A percentile compares a stretch with the other conserved stretches of the same genome.
phyloP scores from a whole-genome alignment of 2,329 filamentous ascomycete species.

The Colletotrichum shisoi region DNA sequence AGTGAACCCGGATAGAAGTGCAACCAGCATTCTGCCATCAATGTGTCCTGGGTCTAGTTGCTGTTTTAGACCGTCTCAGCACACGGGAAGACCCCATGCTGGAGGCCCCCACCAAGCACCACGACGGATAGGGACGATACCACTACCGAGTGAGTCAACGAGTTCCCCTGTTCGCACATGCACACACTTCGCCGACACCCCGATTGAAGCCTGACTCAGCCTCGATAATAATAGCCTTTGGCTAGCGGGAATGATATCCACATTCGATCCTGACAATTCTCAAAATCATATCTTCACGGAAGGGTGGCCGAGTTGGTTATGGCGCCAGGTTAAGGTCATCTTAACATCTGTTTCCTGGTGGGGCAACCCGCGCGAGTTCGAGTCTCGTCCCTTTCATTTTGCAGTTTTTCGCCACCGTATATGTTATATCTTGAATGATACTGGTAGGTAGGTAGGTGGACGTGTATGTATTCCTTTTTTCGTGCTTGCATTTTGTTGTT shows the following conservation, averaged over 20 bases:
- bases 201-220: neutral
- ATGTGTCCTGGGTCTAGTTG: neutral
- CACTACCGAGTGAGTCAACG: neutral
- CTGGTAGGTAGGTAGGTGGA: too few relatives aligned
- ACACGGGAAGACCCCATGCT: neutral
- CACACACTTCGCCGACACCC: constrained; percentile 8
- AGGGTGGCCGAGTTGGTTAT: constrained; percentile 40
- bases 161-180: neutral
- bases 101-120: neutral
- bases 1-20: neutral
- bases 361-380: constrained; percentile 40
- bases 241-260: rapidly evolving
- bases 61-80: neutral
- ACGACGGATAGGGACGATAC: neutral
- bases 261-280: neutral
- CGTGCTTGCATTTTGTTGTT: too few relatives aligned
- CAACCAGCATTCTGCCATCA: neutral
- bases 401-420: neutral
- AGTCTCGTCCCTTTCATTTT: constrained; percentile 40
- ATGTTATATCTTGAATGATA: neutral
- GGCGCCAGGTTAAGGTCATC: constrained; percentile 39
- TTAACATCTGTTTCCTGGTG: constrained; percentile 40
- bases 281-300: neutral
- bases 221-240: neutral
- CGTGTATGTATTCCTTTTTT: too few relatives aligned